A percentile compares a stretch with the other conserved stretches of the same genome.
Evolutionary conservation across 2,329 filamentous ascomycete genomes (phyloP).

Genomic region (Nannizzia gypsea): DNA sequence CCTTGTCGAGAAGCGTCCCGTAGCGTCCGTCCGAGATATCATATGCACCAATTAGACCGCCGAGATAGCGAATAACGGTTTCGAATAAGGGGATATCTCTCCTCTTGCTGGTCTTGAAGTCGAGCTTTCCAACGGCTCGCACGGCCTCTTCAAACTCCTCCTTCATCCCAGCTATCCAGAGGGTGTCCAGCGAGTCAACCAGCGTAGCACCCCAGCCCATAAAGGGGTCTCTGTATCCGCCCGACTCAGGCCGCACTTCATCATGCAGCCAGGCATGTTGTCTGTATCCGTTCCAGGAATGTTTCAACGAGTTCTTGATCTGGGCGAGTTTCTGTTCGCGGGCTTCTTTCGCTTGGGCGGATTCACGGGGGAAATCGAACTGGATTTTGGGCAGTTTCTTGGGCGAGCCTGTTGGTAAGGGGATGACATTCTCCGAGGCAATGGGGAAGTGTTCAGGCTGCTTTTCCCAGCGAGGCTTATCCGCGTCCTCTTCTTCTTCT

Average conservation of each 20-base stretch:
- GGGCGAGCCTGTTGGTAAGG: slow-evolving; percentile 29
- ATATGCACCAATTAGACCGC: slow-evolving; percentile 43
- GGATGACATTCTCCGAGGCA: slow-evolving; percentile 61
- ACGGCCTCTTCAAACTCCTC: slow-evolving; percentile 47
- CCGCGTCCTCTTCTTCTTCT: slow-evolving; percentile 13
- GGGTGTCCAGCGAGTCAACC: slow-evolving; percentile 49
- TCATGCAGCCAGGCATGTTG: slow-evolving; percentile 53
- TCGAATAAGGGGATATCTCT: slow-evolving; percentile 36
- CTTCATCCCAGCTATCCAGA: slow-evolving; percentile 50
- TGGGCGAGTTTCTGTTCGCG: slow-evolving; percentile 34
- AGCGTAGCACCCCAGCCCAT: slow-evolving; percentile 53
- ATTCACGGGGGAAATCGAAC: slow-evolving; percentile 20
- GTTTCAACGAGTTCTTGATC: slow-evolving; percentile 42
- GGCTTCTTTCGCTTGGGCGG: slow-evolving; percentile 21
- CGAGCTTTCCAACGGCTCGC: slow-evolving; percentile 40
- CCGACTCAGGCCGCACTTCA: slow-evolving; percentile 49
- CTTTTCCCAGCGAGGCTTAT: slow-evolving; percentile 57
- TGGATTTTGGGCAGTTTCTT: slow-evolving; percentile 21
- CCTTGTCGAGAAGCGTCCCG: slow-evolving; percentile 39
- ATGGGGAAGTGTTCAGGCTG: slow-evolving; percentile 68
- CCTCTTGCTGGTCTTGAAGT: slow-evolving; percentile 37
- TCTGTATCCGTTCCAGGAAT: slow-evolving; percentile 51
- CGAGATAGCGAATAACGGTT: slow-evolving; percentile 43
- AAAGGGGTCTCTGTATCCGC: slow-evolving; percentile 44
- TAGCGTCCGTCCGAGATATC: slow-evolving; percentile 48